Percentiles rank a stretch among this genome's conserved stretches.
Conservation (phyloP, 768 basidiomycete genomes). For the Russula lepida region DNA sequence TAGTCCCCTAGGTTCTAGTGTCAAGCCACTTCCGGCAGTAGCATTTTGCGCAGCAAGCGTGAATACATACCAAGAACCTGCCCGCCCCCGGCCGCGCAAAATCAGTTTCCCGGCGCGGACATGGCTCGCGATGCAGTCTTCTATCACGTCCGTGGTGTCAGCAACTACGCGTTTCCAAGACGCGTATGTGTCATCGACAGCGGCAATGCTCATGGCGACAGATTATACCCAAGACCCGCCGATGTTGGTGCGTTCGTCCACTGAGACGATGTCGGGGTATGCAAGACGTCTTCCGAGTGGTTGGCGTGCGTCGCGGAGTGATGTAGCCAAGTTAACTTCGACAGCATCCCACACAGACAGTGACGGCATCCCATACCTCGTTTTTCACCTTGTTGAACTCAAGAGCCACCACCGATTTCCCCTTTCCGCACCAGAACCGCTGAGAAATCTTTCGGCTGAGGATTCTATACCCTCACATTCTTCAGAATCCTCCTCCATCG, state of each 20-base stretch:
- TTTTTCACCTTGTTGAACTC: conserved; percentile 11
- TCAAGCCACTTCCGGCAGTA: neutral
- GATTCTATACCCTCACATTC: conserved; percentile 17
- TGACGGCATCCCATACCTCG: conserved; percentile 6
- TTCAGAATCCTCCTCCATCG: conserved; percentile 19
- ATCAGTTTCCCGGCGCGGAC: neutral
- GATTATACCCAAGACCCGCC: conserved; percentile 19
- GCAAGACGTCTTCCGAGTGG: conserved; percentile 38
- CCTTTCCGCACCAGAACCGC: neutral
- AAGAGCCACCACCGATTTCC: neutral
- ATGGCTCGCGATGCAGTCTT: conserved; percentile 10
- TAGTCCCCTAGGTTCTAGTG: conserved; percentile 10
- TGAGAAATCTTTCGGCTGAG: neutral
- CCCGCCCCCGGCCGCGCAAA: neutral
- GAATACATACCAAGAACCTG: conserved; percentile 2
- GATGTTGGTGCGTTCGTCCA: conserved; percentile 6
- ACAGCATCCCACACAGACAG: neutral
- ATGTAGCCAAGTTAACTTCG: conserved; percentile 12
- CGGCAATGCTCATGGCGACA: conserved; percentile 35
- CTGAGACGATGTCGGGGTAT: conserved; percentile 34
- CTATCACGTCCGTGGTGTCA: conserved; percentile 12
- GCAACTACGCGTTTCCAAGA: conserved; percentile 41
- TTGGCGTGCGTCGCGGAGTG: conserved; percentile 29
- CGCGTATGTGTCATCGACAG: conserved; percentile 47
- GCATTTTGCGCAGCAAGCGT: neutral